These are phyloP conservation scores for Juncus inflexus DNA, from an alignment of 176 grass and related monocot species.

Conservation along the genomic window DNA sequence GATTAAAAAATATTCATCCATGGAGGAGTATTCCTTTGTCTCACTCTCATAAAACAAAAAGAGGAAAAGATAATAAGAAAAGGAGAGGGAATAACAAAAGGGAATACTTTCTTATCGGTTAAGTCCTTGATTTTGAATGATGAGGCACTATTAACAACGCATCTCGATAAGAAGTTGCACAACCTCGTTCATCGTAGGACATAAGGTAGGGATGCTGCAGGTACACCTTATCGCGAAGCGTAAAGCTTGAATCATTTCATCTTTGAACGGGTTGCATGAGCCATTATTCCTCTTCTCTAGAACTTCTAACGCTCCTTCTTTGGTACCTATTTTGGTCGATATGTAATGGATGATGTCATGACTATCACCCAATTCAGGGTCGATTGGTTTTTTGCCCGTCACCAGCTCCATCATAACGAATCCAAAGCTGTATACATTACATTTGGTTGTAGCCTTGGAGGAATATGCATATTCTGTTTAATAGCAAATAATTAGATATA, in stretches of 20 bases:
- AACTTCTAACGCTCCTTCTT: conserved; percentile 37
- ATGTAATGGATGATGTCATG: conserved; percentile 85
- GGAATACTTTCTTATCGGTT: no score
- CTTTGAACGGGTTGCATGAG: conserved; percentile 62
- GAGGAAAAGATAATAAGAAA: no score
- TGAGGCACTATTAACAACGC: conserved; percentile 10
- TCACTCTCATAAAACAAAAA: no score
- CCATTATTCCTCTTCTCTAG: conserved; percentile 49
- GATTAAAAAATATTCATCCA: no score
- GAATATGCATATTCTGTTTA: conserved; percentile 88
- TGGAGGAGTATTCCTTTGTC: neutral
- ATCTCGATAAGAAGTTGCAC: conserved; percentile 72
- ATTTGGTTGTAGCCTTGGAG: conserved; percentile 74
- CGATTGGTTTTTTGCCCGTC: conserved; percentile 85
- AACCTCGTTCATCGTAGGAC: conserved; percentile 92
- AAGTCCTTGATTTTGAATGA: conserved; percentile 26
- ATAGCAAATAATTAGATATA: neutral
- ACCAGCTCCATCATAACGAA: conserved; percentile 73
- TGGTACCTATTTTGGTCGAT: conserved; percentile 55
- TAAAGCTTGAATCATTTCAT: conserved; percentile 75
- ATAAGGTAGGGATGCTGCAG: conserved; percentile 50
- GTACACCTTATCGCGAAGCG: conserved; percentile 74
- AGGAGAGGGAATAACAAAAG: no score
- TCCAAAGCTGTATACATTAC: conserved; percentile 50
- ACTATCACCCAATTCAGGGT: conserved; percentile 83